Evolutionary conservation across 2,329 filamentous ascomycete species (phyloP).

Genomic region (Colletotrichum australisinense): DNA sequence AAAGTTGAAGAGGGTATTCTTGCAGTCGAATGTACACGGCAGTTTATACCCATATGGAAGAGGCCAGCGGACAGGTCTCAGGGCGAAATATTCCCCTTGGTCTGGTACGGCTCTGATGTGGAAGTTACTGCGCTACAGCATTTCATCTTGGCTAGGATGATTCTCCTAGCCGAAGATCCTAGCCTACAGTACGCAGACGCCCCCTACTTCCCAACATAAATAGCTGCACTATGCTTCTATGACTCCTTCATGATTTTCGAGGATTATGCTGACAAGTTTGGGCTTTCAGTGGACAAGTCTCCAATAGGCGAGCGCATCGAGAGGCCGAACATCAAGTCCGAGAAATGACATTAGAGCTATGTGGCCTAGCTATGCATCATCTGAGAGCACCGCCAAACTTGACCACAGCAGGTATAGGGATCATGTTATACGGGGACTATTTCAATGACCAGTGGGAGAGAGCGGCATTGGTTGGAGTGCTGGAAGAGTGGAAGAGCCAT

Average conservation of each 20-base stretch:
- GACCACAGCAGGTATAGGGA: slow-evolving; percentile 52
- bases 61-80: slow-evolving; percentile 47
- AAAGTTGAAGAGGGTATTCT: background rate
- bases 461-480: slow-evolving; percentile 49
- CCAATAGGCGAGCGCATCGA: slow-evolving; percentile 43
- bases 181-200: slow-evolving; percentile 44
- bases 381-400: slow-evolving; percentile 50
- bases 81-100: slow-evolving; percentile 53
- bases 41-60: slow-evolving; percentile 45
- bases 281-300: slow-evolving; percentile 33
- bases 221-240: no score
- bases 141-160: slow-evolving; percentile 52
- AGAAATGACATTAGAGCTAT: slow-evolving; percentile 50
- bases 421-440: slow-evolving; percentile 55
- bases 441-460: slow-evolving; percentile 54
- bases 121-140: slow-evolving; percentile 55
- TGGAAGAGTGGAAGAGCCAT: slow-evolving; percentile 57
- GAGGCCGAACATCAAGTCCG: slow-evolving; percentile 52
- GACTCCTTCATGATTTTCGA: background rate
- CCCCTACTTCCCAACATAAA: no score
- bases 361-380: slow-evolving; percentile 53
- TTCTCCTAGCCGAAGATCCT: slow-evolving; percentile 53
- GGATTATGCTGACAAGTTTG: background rate
- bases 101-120: slow-evolving; percentile 52
- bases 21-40: background rate